A percentile compares a stretch with the other conserved stretches of the same genome.
These are phyloP conservation scores for Dalbergia oliveri DNA, from an alignment of 306 rosid genomes.

Conservation along the genomic window DNA sequence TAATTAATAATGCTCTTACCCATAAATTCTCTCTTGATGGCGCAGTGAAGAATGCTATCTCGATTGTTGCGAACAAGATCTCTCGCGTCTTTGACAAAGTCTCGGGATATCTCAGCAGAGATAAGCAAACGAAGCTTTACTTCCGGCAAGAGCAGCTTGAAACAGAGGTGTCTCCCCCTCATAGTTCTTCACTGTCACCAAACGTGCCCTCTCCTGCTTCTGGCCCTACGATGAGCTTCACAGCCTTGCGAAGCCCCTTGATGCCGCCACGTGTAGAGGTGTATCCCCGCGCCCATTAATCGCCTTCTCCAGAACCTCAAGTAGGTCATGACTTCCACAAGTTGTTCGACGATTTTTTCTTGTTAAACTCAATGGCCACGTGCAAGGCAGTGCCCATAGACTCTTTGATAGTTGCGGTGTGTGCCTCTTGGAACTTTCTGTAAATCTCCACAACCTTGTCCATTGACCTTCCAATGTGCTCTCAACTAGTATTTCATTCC, in stretches of 20 bases:
- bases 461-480: constrained; percentile 43
- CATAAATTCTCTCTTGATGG: no score
- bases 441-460: constrained; percentile 10
- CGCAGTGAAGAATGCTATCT: no score
- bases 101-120: no score
- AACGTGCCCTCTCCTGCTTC: not conserved
- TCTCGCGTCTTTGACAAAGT: no score
- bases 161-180: constrained; percentile 40
- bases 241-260: constrained; percentile 29
- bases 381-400: constrained; percentile 32
- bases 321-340: no score
- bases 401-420: not conserved
- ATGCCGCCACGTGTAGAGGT: constrained; percentile 44
- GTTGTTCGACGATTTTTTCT: not conserved
- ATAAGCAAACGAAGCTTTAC: no score
- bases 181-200: not conserved
- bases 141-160: constrained; percentile 36
- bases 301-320: not conserved
- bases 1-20: no score
- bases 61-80: no score
- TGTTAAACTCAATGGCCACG: constrained; percentile 19
- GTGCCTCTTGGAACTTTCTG: not conserved
- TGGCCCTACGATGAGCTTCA: constrained; percentile 30
- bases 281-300: constrained; percentile 29
- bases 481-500: not conserved